A percentile compares a stretch with the other conserved stretches of the same genome.
These are phyloP conservation scores for Limonomyces culmigenus DNA, from an alignment of 1,284 basidiomycete genomes.

Conservation along the genomic window DNA sequence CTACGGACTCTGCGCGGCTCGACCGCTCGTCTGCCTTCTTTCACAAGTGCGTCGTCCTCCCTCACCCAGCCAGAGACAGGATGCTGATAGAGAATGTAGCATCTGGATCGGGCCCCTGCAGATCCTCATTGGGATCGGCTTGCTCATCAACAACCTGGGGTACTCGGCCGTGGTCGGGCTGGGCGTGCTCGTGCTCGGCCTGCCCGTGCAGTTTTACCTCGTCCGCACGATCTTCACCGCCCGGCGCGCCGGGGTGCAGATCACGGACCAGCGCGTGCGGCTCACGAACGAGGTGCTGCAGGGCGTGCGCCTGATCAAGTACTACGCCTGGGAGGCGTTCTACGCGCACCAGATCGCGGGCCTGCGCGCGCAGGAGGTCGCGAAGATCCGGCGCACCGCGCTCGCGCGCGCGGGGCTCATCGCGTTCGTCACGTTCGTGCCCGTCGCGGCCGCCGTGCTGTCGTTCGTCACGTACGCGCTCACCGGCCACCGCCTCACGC, in stretches of 20 bases:
- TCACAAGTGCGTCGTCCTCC: slow-evolving; percentile 29
- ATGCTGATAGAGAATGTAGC: slow-evolving; percentile 6
- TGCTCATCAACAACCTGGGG: slow-evolving; percentile 50
- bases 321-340: slow-evolving; percentile 46
- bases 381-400: slow-evolving; percentile 29
- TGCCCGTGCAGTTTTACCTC: slow-evolving; percentile 46
- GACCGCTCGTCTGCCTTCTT: slow-evolving; percentile 28
- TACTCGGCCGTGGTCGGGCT: slow-evolving; percentile 58
- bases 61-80: slow-evolving; percentile 40
- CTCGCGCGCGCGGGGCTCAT: slow-evolving; percentile 36
- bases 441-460: slow-evolving; percentile 51
- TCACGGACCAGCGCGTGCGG: slow-evolving; percentile 59
- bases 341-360: slow-evolving; percentile 35
- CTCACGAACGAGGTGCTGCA: slow-evolving; percentile 47
- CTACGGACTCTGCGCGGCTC: slow-evolving; percentile 37
- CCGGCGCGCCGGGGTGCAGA: slow-evolving; percentile 46
- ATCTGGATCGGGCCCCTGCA: slow-evolving; percentile 38
- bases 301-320: slow-evolving; percentile 45
- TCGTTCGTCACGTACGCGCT: slow-evolving; percentile 65
- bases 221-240: slow-evolving; percentile 49
- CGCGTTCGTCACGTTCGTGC: slow-evolving; percentile 41
- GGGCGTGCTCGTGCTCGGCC: slow-evolving; percentile 35
- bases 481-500: slow-evolving; percentile 44
- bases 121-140: slow-evolving; percentile 44
- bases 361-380: slow-evolving; percentile 35